phyloP scores from a whole-genome alignment of 352 stramenopile species.

The Globisporangium cystogenes region DNA sequence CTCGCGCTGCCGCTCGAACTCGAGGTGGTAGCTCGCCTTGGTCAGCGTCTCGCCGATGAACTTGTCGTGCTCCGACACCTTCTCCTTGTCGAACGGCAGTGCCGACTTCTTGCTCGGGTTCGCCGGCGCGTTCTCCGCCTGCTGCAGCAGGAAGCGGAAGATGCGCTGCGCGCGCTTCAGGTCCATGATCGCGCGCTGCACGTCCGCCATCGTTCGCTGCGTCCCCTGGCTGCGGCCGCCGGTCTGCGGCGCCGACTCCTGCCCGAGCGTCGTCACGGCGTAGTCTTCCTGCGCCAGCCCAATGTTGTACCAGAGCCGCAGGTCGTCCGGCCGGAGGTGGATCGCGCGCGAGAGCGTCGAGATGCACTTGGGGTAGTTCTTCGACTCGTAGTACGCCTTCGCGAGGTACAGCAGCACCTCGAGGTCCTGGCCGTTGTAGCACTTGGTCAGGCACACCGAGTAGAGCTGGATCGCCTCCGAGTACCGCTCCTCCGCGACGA shows the following conservation, averaged over 20 bases:
- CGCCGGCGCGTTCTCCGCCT: conserved; percentile 39
- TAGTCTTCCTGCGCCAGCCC: conserved; percentile 85
- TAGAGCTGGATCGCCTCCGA: conserved; percentile 95
- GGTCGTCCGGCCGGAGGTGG: conserved; percentile 72
- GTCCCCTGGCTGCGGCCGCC: conserved; percentile 29
- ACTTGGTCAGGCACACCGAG: conserved; percentile 89
- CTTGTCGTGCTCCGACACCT: conserved; percentile 83
- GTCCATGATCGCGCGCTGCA: conserved; percentile 85
- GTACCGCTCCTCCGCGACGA: conserved; percentile 95
- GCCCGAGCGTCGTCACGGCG: conserved; percentile 72
- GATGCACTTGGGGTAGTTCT: conserved; percentile 88
- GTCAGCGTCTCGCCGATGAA: conserved; percentile 83
- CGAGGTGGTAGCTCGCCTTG: conserved; percentile 85
- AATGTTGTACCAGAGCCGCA: conserved; percentile 86
- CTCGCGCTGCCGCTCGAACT: conserved; percentile 86
- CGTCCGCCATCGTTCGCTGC: conserved; percentile 81
- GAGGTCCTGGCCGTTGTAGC: conserved; percentile 84
- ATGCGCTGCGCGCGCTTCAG: conserved; percentile 80
- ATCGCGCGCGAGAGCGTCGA: conserved; percentile 71
- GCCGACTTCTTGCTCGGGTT: conserved; percentile 58
- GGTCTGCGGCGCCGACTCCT: conserved; percentile 40
- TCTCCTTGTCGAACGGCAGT: conserved; percentile 82
- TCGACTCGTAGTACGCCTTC: conserved; percentile 87
- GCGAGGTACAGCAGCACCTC: conserved; percentile 78
- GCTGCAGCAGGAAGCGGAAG: conserved; percentile 76